Percentiles rank a stretch among this genome's conserved stretches.
phyloP scores from a whole-genome alignment of 2,329 filamentous ascomycete genomes.

The Aspergillus glaucus region DNA sequence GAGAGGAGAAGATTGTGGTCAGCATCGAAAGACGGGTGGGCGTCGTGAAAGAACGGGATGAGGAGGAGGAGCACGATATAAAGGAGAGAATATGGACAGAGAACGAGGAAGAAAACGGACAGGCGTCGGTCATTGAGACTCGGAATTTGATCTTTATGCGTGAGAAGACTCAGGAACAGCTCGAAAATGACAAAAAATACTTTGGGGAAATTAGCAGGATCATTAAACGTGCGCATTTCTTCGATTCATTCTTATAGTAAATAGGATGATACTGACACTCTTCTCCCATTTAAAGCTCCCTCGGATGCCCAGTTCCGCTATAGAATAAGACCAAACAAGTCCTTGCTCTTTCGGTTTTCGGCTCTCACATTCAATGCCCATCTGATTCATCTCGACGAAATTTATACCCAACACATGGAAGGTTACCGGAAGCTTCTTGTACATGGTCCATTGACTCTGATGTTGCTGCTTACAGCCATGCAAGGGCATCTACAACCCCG shows the following conservation, averaged over 20 bases:
- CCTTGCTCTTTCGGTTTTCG: slow-evolving; percentile 82
- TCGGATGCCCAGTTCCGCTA: slow-evolving; percentile 50
- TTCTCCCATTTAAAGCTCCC: slow-evolving; percentile 35
- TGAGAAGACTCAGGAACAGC: slow-evolving; percentile 36
- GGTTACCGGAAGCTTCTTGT: slow-evolving; percentile 71
- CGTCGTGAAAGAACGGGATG: slow-evolving; percentile 31
- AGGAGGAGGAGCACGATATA: slow-evolving; percentile 28
- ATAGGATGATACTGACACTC: slow-evolving; percentile 12
- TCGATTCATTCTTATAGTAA: slow-evolving; percentile 8
- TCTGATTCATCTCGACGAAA: slow-evolving; percentile 73
- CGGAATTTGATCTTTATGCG: slow-evolving; percentile 61
- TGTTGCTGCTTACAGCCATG: slow-evolving; percentile 67
- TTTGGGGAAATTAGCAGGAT: slow-evolving; percentile 19
- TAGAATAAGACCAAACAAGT: slow-evolving; percentile 58
- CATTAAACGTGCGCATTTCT: slow-evolving; percentile 29
- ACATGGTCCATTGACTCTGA: slow-evolving; percentile 76
- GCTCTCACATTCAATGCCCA: slow-evolving; percentile 91
- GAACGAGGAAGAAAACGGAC: slow-evolving; percentile 36
- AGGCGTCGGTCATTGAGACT: slow-evolving; percentile 49
- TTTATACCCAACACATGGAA: slow-evolving; percentile 65
- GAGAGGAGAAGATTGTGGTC: slow-evolving; percentile 55
- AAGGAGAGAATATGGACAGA: slow-evolving; percentile 40
- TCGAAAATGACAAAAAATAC: slow-evolving; percentile 17
- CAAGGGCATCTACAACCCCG: slow-evolving; percentile 45
- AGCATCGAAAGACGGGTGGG: slow-evolving; percentile 51